Conservation (phyloP, 2,329 filamentous ascomycete species). For the Microdochium trichocladiopsis region DNA sequence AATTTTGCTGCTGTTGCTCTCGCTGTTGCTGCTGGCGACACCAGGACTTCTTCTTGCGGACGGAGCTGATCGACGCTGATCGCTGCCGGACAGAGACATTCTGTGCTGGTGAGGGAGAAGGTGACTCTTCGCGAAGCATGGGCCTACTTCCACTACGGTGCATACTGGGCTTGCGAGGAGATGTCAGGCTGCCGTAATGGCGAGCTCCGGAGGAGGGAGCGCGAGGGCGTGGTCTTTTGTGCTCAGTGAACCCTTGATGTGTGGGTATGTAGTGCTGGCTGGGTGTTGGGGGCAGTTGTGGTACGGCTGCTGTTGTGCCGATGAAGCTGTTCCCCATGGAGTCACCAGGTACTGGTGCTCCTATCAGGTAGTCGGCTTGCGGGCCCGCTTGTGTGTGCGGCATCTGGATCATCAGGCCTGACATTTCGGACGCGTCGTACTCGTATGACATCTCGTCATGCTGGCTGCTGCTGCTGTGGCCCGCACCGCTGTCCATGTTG, state of each 20-base stretch:
- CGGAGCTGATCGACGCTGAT: conserved; percentile 29
- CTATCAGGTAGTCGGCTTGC: conserved; percentile 27
- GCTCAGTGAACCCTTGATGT: conserved; percentile 19
- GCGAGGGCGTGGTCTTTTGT: conserved; percentile 37
- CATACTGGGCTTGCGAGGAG: conserved; percentile 34
- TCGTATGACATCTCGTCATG: conserved; percentile 33
- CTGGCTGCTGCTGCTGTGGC: conserved; percentile 30
- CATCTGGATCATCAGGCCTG: conserved; percentile 48
- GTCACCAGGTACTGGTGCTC: conserved; percentile 13
- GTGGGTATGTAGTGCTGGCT: conserved; percentile 4
- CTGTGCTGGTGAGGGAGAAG: conserved; percentile 29
- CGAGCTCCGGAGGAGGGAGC: conserved; percentile 48
- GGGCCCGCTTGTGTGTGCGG: conserved; percentile 32
- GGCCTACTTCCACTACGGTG: conserved; percentile 19
- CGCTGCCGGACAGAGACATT: conserved; percentile 21
- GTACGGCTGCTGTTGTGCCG: conserved; percentile 15
- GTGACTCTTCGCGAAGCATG: conserved; percentile 17
- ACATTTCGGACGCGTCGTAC: conserved; percentile 18
- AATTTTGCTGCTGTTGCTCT: conserved; percentile 3
- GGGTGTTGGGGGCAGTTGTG: conserved; percentile 1
- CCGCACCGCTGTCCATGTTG: not conserved
- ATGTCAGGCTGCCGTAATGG: conserved; percentile 30
- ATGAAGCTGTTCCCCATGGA: conserved; percentile 15
- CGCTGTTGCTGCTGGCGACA: conserved; percentile 1
- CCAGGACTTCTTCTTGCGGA: conserved; percentile 9